Base-by-base conservation (phyloP, 2,329 filamentous ascomycete genomes). In the Geosmithia morbida region DNA sequence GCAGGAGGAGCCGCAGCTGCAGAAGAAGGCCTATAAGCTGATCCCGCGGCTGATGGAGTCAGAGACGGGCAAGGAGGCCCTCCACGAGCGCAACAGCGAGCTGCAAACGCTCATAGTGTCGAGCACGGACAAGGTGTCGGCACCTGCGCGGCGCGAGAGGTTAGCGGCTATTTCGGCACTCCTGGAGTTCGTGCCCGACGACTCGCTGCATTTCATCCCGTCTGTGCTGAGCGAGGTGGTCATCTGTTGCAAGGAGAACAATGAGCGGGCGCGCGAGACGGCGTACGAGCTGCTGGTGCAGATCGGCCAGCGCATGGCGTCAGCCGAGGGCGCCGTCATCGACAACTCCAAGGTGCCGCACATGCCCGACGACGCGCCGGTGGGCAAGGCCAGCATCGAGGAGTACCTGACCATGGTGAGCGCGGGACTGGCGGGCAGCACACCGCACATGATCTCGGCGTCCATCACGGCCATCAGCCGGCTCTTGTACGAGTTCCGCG, bases 341-440 rank as follows among this genome's bases (percentile, higher is more conserved):
- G 76, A 90, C 56, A 94, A 94, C 63, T 82, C 79, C 55, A 87
- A 90, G 60, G 85, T 96, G 2, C 77, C 87, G 2, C 81, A 90
- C 61, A 95, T 97, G 87, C 77, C 87, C 3, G 69, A 77, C 44
- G 81, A 94, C 61, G 84, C 88, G 0, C 83, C 86, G 2, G 71
- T 81, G 30, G 88, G 83, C 3, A 72, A 77, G 2, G 90, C 92
- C 18, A 89, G 77, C 41, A 77, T 98, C 39, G 90, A 97, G 58
- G 92, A 97, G 64, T 97, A 88, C 66, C 87, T 97, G 68, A 96
- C 90, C 48, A 98, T 98, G 92, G 85, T 97, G 29, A 94, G 87
- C 54, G 92, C 92, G 45, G 92, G 92, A 66, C 76, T 98, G 47
- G 92, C 90, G 2, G 90, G 89, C 48, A 85, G 83, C 56, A 90